These are phyloP conservation scores for Vigna radiata DNA, from an alignment of 306 rosid species.

Conservation along the genomic window DNA sequence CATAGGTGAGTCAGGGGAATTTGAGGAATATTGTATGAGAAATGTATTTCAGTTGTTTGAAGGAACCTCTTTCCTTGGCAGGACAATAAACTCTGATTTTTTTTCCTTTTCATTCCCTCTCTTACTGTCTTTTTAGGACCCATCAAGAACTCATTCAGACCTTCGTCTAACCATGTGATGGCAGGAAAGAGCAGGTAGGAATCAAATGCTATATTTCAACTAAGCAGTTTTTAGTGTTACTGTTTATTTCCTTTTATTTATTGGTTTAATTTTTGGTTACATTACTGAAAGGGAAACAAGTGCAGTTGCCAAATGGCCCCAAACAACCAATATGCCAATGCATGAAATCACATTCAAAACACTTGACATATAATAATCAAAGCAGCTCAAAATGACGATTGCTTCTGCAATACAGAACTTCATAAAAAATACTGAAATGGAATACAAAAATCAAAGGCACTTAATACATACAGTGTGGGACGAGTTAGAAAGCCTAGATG, in stretches of 20 bases:
- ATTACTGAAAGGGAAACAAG: constrained; percentile 7
- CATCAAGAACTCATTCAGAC: neutral
- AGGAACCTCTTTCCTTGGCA: too few species aligned
- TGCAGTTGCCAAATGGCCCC: constrained; percentile 7
- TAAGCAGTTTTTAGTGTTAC: neutral
- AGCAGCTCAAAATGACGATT: neutral
- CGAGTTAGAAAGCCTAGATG: constrained; percentile 53
- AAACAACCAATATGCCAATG: neutral
- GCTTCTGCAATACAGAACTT: constrained; percentile 3
- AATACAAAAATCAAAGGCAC: constrained; percentile 26
- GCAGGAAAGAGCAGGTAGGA: neutral
- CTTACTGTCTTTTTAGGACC: neutral
- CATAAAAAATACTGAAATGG: neutral
- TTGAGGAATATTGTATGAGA: too few species aligned
- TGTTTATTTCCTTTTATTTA: neutral
- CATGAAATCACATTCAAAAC: neutral
- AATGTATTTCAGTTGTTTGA: too few species aligned
- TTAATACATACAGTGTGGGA: constrained; percentile 55
- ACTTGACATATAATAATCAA: neutral
- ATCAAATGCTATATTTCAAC: neutral
- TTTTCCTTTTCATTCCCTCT: neutral
- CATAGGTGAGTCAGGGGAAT: too few species aligned
- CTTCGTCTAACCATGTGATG: neutral
- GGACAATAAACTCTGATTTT: too few species aligned
- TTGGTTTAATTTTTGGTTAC: neutral